Conservation (phyloP, 225 moss, liverwort and hornwort species). For the Straminergon stramineum region DNA sequence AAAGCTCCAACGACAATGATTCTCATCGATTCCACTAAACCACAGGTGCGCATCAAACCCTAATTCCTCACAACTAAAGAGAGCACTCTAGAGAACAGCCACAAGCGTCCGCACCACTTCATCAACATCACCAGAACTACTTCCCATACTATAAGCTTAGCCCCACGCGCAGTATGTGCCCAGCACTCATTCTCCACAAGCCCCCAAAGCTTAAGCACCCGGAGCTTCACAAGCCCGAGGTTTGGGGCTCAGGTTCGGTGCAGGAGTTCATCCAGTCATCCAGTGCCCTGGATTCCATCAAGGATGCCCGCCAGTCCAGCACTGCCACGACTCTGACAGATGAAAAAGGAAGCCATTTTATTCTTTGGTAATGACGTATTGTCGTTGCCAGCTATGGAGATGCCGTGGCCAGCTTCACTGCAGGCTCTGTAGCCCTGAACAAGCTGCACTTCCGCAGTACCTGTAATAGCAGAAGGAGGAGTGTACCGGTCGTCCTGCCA, state of each 20-base stretch:
- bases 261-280: not conserved
- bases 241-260: not conserved
- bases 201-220: not conserved
- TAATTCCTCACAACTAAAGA: not conserved
- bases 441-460: not conserved
- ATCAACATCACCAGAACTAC: not conserved
- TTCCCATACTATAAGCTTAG: not conserved
- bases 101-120: not conserved
- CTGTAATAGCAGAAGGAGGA: not conserved
- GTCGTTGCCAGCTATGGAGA: slow-evolving; percentile 16
- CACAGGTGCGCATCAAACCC: not conserved
- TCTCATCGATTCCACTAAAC: not conserved
- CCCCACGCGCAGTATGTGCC: not conserved
- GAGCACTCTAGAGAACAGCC: not conserved
- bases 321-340: not conserved
- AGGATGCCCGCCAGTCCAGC: not conserved
- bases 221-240: not conserved
- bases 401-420: not conserved
- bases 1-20: not conserved
- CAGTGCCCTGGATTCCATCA: not conserved
- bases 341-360: not conserved
- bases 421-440: not conserved
- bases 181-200: not conserved
- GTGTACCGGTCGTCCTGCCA: not conserved
- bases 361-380: not conserved